Conservation (phyloP, 2,329 filamentous ascomycete species). For the Verruconis gallopava region DNA sequence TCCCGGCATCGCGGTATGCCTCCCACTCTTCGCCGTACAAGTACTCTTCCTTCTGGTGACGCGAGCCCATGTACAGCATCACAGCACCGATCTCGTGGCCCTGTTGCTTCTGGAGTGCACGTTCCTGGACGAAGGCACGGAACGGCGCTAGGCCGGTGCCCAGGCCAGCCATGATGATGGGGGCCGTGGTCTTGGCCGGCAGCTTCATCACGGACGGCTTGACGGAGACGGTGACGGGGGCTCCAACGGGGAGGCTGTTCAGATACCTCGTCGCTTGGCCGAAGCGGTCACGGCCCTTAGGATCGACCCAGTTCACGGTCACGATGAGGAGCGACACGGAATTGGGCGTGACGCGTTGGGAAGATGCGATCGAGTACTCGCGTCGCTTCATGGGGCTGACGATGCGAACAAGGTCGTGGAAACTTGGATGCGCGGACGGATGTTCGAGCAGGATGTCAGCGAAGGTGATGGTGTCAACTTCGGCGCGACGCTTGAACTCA, state of each 20-base stretch:
- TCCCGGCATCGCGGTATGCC: slow-evolving; percentile 86
- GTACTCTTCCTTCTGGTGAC: slow-evolving; percentile 96
- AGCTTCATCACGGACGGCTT: slow-evolving; percentile 99
- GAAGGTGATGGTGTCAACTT: slow-evolving; percentile 84
- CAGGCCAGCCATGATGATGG: slow-evolving; percentile 98
- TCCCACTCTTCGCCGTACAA: slow-evolving; percentile 99
- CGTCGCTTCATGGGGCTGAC: slow-evolving; percentile 87
- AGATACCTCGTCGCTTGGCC: slow-evolving; percentile 91
- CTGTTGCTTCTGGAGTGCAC: slow-evolving; percentile 93
- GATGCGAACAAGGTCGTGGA: slow-evolving; percentile 80
- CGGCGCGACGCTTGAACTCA: slow-evolving; percentile 84
- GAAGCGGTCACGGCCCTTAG: slow-evolving; percentile 73
- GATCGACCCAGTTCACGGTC: slow-evolving; percentile 89
- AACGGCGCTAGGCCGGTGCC: slow-evolving; percentile 97
- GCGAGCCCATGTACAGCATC: slow-evolving; percentile 89
- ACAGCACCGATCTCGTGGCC: slow-evolving; percentile 91
- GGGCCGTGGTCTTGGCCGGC: slow-evolving; percentile 73
- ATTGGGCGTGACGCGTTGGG: slow-evolving; percentile 82
- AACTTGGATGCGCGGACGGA: slow-evolving; percentile 71
- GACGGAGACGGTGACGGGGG: slow-evolving; percentile 78
- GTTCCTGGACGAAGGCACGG: slow-evolving; percentile 96
- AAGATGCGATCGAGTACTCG: slow-evolving; percentile 98
- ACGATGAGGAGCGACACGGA: slow-evolving; percentile 94
- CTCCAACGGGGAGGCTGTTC: slow-evolving; percentile 58
- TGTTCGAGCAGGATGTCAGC: slow-evolving; percentile 86